Evolutionary conservation across 1,139 yeast species (phyloP).

Genomic region (Arxiozyma bovina): DNA sequence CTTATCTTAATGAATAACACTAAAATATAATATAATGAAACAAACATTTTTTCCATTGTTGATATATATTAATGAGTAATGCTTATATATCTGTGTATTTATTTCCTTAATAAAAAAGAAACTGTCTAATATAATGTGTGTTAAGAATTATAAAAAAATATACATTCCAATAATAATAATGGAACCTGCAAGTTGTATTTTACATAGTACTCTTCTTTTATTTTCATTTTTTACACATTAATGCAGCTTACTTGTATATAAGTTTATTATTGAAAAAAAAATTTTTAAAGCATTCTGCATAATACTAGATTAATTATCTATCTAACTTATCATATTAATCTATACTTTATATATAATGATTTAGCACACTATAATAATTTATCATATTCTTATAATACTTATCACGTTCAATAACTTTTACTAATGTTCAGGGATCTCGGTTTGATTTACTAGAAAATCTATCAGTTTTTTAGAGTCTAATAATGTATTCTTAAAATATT

Average conservation of each 20-base stretch:
- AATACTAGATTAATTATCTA: neutral
- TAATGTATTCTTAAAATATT: constrained; percentile 28
- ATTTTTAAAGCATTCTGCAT: neutral
- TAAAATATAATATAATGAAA: too few relatives aligned
- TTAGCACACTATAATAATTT: neutral
- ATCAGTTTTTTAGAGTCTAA: constrained; percentile 27
- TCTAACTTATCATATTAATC: neutral
- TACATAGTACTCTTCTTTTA: too few relatives aligned
- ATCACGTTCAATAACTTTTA: too few relatives aligned
- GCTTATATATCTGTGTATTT: too few relatives aligned
- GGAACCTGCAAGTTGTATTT: neutral
- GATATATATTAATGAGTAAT: neutral
- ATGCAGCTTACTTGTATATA: neutral
- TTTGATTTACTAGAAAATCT: constrained; percentile 26
- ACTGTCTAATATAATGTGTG: too few relatives aligned
- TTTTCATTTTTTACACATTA: neutral
- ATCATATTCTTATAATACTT: too few relatives aligned
- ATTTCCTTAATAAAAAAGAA: too few relatives aligned
- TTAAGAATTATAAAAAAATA: neutral
- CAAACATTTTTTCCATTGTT: neutral
- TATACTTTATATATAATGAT: too few relatives aligned
- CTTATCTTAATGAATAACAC: neutral
- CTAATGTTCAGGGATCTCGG: constrained; percentile 20
- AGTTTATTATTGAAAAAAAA: too few relatives aligned
- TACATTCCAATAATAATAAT: too few relatives aligned